phyloP scores from a whole-genome alignment of 2,329 filamentous ascomycete species.

The Dactylellina haptotyla region DNA sequence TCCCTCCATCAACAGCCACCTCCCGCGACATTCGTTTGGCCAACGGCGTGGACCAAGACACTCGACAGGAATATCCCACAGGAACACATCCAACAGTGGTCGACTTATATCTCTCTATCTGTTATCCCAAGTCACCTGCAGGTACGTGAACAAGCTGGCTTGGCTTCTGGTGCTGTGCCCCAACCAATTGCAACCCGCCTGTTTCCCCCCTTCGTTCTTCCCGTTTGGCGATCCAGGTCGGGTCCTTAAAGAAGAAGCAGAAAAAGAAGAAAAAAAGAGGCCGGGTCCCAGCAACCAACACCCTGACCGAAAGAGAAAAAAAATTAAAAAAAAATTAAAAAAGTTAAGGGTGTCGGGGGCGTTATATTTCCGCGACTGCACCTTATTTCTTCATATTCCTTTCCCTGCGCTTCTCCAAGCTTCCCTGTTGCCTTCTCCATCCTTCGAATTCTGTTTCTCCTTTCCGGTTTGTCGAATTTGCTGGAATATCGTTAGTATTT shows the following conservation, averaged over 20 bases:
- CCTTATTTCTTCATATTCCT: neutral
- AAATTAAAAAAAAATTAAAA: conserved; percentile 9
- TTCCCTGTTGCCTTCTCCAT: conserved; percentile 1
- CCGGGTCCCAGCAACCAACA: too few species aligned
- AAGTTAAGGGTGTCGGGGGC: neutral
- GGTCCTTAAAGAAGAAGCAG: neutral
- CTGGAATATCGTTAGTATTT: too few species aligned
- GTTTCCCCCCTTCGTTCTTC: neutral
- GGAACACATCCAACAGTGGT: neutral
- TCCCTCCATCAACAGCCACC: conserved; percentile 17
- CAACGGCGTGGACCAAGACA: neutral
- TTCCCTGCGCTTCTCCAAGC: conserved; percentile 8
- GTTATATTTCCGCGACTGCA: neutral
- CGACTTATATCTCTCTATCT: too few species aligned
- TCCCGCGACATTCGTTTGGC: conserved; percentile 8
- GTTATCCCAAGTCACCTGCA: neutral
- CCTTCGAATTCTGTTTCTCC: neutral
- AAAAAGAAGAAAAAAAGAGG: conserved; percentile 1
- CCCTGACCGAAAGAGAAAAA: neutral
- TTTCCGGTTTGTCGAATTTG: neutral
- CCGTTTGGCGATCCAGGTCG: conserved; percentile 15
- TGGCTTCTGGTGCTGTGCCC: neutral
- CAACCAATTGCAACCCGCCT: conserved; percentile 2
- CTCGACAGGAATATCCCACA: neutral
- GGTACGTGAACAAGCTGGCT: neutral